Conservation (phyloP, 129 eudicot genomes). For the Flaveria sonorensis region DNA sequence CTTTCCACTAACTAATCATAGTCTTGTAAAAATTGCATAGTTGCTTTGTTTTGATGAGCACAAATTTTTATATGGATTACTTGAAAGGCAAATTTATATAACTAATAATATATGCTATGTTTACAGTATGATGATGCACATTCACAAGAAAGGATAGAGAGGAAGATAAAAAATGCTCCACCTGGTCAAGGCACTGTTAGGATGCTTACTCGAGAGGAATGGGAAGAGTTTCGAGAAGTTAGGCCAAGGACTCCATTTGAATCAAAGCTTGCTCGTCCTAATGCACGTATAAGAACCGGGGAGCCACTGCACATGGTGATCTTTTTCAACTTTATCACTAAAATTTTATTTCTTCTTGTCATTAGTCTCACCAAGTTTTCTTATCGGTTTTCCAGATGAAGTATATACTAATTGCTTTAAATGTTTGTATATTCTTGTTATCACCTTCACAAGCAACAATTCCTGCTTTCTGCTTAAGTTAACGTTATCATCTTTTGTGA, state of each 20-base stretch:
- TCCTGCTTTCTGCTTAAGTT: neutral
- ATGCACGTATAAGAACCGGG: constrained; percentile 84
- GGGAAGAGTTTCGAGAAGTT: constrained; percentile 84
- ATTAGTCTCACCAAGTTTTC: constrained; percentile 7
- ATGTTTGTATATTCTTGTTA: neutral
- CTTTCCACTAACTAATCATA: neutral
- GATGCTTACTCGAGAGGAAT: constrained; percentile 90
- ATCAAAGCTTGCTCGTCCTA: constrained; percentile 93
- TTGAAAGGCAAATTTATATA: neutral
- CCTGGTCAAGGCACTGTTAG: constrained; percentile 87
- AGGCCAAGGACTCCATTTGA: constrained; percentile 97
- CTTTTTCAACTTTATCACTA: constrained; percentile 18
- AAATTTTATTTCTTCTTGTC: constrained; percentile 16
- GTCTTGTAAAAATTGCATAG: neutral
- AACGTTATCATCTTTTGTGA: neutral
- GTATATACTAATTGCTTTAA: neutral
- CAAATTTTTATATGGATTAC: neutral
- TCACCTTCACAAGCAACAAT: constrained; percentile 1
- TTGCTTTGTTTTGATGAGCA: neutral
- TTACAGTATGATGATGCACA: constrained; percentile 78
- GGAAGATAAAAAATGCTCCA: constrained; percentile 79
- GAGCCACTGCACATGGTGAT: constrained; percentile 73
- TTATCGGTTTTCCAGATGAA: constrained; percentile 4
- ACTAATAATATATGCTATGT: neutral
- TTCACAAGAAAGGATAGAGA: constrained; percentile 86